phyloP scores from a whole-genome alignment of 257 asterid genomes.

The Misopates orontium region DNA sequence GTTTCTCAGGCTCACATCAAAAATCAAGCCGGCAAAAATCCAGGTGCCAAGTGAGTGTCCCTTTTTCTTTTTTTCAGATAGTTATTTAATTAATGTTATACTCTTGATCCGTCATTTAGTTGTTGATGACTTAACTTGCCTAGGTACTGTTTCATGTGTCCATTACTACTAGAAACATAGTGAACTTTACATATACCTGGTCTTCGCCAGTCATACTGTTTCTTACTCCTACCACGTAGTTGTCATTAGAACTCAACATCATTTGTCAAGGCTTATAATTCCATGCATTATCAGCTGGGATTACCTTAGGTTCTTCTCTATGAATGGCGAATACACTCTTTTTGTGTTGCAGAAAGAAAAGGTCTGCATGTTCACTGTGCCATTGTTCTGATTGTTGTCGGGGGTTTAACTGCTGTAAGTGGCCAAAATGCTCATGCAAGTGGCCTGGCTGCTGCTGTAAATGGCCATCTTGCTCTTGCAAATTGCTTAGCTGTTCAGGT shows the following conservation, averaged over 20 bases:
- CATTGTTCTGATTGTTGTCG: conserved; percentile 31
- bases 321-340: conserved; percentile 10
- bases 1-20: conserved; percentile 26
- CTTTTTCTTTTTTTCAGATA: conserved; percentile 19
- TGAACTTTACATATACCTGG: neutral
- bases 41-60: conserved; percentile 38
- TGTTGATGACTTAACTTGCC: conserved; percentile 12
- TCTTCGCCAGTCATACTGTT: neutral
- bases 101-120: too few relatives aligned
- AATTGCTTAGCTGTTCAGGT: conserved; percentile 21
- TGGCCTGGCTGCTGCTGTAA: conserved; percentile 25
- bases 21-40: conserved; percentile 26
- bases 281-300: neutral
- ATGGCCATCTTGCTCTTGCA: conserved; percentile 22
- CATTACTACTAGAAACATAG: neutral
- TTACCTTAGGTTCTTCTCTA: neutral
- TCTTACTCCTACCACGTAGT: conserved; percentile 1
- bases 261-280: neutral
- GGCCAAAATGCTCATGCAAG: conserved; percentile 15
- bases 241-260: conserved; percentile 5
- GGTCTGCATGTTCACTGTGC: conserved; percentile 35
- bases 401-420: conserved; percentile 29
- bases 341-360: conserved; percentile 48
- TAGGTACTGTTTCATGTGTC: conserved; percentile 12
- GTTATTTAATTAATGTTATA: neutral